A percentile compares a stretch with the other conserved stretches of the same genome.
Conservation (phyloP, 495 filamentous ascomycete species). For the Cladorrhinum samala region DNA sequence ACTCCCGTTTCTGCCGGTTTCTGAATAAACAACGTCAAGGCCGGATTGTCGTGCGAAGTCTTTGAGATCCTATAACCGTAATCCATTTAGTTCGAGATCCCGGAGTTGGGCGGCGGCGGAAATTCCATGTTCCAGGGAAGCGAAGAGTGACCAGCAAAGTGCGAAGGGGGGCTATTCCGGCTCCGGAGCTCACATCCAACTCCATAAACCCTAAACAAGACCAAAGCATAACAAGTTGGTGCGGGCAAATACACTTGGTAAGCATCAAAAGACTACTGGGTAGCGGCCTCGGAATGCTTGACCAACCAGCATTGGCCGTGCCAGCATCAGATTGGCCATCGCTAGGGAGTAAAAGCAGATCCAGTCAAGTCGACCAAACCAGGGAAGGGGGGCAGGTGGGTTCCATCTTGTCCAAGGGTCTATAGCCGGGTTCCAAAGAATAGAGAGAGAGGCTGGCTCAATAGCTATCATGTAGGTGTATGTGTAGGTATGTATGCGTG, state of each 20-base stretch:
- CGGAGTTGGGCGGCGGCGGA: slow-evolving; percentile 34
- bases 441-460: slow-evolving; percentile 23
- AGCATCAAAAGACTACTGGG: slow-evolving; percentile 5
- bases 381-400: slow-evolving; percentile 6
- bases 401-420: slow-evolving; percentile 9
- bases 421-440: slow-evolving; percentile 18
- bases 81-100: slow-evolving; percentile 48
- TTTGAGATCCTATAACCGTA: slow-evolving; percentile 90
- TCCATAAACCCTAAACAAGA: slow-evolving; percentile 10
- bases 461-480: slow-evolving; percentile 1
- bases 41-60: slow-evolving; percentile 97
- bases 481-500: slow-evolving; percentile 9
- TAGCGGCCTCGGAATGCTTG: slow-evolving; percentile 8
- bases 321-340: slow-evolving; percentile 7
- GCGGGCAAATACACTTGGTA: background rate
- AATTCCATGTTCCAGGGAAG: slow-evolving; percentile 39
- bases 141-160: slow-evolving; percentile 21
- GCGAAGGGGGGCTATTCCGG: slow-evolving; percentile 4
- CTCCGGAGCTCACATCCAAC: slow-evolving; percentile 1
- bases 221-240: slow-evolving; percentile 16
- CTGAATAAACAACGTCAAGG: slow-evolving; percentile 95
- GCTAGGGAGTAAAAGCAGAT: slow-evolving; percentile 6
- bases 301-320: slow-evolving; percentile 4
- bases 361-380: slow-evolving; percentile 17
- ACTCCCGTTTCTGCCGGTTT: slow-evolving; percentile 87